A percentile compares a stretch with the other conserved stretches of the same genome.
These are phyloP conservation scores for Aegilops tauschii DNA, from an alignment of 176 grass and related monocot genomes.

Conservation along the genomic window DNA sequence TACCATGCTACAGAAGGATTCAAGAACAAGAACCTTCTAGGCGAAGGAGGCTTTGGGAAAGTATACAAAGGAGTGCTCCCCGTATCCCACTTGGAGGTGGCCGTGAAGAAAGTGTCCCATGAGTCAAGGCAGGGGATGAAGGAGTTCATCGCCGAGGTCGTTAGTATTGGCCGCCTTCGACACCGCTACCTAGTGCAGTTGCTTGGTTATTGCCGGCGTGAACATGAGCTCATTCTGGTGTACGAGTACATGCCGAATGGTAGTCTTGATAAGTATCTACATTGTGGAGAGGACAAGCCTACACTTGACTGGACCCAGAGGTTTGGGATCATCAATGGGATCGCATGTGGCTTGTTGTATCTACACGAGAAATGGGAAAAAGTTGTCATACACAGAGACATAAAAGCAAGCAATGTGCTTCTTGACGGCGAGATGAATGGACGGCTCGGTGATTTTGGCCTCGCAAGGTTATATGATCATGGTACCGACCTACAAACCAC, in stretches of 20 bases:
- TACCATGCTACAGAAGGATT: too few species aligned
- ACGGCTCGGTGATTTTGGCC: slow-evolving; percentile 4
- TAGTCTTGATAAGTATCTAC: neutral
- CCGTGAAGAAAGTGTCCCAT: too few species aligned
- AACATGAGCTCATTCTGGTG: slow-evolving; percentile 51
- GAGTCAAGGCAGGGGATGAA: too few species aligned
- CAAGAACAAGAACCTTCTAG: too few species aligned
- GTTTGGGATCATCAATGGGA: neutral
- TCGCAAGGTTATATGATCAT: slow-evolving; percentile 18
- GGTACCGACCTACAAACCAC: neutral
- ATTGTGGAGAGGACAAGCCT: neutral
- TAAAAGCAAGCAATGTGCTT: slow-evolving; percentile 20
- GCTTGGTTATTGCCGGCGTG: slow-evolving; percentile 38
- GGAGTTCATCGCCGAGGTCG: too few species aligned
- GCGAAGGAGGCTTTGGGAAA: too few species aligned
- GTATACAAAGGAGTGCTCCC: too few species aligned
- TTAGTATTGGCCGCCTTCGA: neutral
- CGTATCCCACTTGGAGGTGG: too few species aligned
- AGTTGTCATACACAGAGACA: slow-evolving; percentile 17
- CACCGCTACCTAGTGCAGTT: slow-evolving; percentile 50
- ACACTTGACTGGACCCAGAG: neutral
- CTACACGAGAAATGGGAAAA: slow-evolving; percentile 21
- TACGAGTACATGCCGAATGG: neutral
- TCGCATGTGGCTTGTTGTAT: neutral
- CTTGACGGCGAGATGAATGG: slow-evolving; percentile 11